Evolutionary conservation across 805 yeast genomes (phyloP).

Genomic region (Saccharomycopsis sp.): DNA sequence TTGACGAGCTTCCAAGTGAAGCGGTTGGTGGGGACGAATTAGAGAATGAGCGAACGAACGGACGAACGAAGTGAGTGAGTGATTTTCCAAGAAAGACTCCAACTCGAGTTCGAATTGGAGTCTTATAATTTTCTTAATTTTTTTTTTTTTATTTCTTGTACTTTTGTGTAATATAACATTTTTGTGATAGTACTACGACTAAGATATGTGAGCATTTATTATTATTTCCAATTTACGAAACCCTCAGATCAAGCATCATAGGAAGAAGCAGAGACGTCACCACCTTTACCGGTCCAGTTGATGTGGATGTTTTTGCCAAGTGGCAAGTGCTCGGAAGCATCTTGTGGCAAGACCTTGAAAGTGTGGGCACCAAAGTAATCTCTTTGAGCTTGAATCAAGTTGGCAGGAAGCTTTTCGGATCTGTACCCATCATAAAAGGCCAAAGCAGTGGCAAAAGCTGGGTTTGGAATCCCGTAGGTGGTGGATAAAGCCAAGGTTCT

Average conservation of each 20-base stretch:
- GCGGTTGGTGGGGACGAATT: too few relatives aligned
- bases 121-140: too few relatives aligned
- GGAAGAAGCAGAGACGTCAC: conserved; percentile 91
- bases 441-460: conserved; percentile 95
- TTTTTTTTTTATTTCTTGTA: too few relatives aligned
- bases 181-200: too few relatives aligned
- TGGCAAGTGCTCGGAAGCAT: conserved; percentile 68
- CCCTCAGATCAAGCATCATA: conserved; percentile 79
- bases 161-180: too few relatives aligned
- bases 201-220: too few relatives aligned
- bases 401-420: conserved; percentile 91
- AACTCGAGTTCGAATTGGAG: too few relatives aligned
- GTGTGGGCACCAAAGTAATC: conserved; percentile 99
- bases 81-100: too few relatives aligned
- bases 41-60: too few relatives aligned
- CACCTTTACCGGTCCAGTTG: conserved; percentile 99
- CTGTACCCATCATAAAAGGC: conserved; percentile 98
- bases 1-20: conserved; percentile 18
- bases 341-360: conserved; percentile 87
- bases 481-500: conserved; percentile 69
- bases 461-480: conserved; percentile 88
- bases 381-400: conserved; percentile 98
- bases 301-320: conserved; percentile 79
- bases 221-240: too few relatives aligned
- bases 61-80: too few relatives aligned